These are phyloP conservation scores for Rickenella mellea DNA, from an alignment of 768 basidiomycete genomes.

Conservation along the genomic window DNA sequence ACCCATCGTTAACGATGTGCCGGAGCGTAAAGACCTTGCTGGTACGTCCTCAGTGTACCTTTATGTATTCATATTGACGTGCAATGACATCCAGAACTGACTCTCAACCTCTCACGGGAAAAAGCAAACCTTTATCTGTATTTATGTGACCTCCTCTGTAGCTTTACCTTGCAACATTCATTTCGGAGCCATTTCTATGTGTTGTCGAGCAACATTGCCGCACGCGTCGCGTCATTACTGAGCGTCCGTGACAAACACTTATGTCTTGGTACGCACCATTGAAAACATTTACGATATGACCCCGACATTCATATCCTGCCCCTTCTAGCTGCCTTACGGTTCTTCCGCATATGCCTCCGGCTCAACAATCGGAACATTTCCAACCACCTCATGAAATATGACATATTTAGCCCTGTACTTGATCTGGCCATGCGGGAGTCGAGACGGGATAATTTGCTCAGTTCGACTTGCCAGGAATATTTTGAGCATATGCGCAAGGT, in stretches of 20 bases:
- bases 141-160: slow-evolving; percentile 85
- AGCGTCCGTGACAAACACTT: slow-evolving; percentile 85
- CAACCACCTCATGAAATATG: slow-evolving; percentile 72
- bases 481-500: slow-evolving; percentile 89
- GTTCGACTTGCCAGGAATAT: slow-evolving; percentile 91
- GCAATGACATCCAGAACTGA: slow-evolving; percentile 29
- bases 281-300: background rate
- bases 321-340: slow-evolving; percentile 75
- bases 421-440: slow-evolving; percentile 80
- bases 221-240: slow-evolving; percentile 68
- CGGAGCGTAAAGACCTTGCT: slow-evolving; percentile 50
- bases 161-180: slow-evolving; percentile 79
- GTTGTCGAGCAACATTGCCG: slow-evolving; percentile 68
- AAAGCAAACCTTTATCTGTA: slow-evolving; percentile 79
- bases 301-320: background rate
- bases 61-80: background rate
- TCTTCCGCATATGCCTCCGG: slow-evolving; percentile 78
- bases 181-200: slow-evolving; percentile 90
- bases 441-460: slow-evolving; percentile 81
- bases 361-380: slow-evolving; percentile 72
- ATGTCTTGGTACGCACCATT: slow-evolving; percentile 63
- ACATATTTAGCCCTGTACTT: slow-evolving; percentile 74
- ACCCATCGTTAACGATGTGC: slow-evolving; percentile 58
- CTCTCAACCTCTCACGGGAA: slow-evolving; percentile 55
- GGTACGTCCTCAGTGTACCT: slow-evolving; percentile 25